A percentile compares a stretch with the other conserved stretches of the same genome.
Evolutionary conservation across 306 rosid genomes (phyloP).

Genomic region (Begonia loranthoides): DNA sequence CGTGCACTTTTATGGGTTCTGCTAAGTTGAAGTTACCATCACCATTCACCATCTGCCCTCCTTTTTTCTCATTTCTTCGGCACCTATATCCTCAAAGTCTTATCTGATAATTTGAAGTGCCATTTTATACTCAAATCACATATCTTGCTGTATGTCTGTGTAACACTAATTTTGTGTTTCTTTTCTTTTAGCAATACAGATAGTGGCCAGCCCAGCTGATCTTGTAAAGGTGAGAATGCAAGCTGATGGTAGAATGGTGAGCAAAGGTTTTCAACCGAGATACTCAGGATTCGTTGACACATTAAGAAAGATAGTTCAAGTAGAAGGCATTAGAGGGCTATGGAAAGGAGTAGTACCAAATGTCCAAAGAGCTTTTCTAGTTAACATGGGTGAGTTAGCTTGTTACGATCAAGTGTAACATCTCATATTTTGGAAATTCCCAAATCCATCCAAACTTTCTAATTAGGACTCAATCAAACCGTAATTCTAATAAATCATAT

Average conservation of each 20-base stretch:
- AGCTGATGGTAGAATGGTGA: conserved; percentile 53
- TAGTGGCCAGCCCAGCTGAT: conserved; percentile 92
- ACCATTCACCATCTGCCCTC: background rate
- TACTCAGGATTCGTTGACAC: conserved; percentile 69
- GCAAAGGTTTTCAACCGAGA: conserved; percentile 55
- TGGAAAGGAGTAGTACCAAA: conserved; percentile 86
- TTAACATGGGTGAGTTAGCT: conserved; percentile 85
- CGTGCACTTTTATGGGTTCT: too few relatives aligned
- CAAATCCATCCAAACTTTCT: too few relatives aligned
- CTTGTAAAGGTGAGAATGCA: conserved; percentile 96
- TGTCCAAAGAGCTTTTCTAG: conserved; percentile 79
- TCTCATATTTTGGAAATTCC: too few relatives aligned
- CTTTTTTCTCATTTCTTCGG: background rate
- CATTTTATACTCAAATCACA: background rate
- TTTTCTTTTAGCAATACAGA: conserved; percentile 36
- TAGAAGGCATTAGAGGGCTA: conserved; percentile 61
- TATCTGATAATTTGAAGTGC: background rate
- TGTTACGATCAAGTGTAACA: conserved; percentile 87
- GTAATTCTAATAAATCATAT: too few relatives aligned
- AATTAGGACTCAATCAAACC: too few relatives aligned
- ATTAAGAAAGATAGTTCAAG: conserved; percentile 40
- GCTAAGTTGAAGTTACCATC: too few relatives aligned
- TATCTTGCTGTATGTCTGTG: background rate
- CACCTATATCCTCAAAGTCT: background rate
- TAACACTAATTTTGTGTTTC: conserved; percentile 9